These are phyloP conservation scores for Batkoa obscura DNA, from an alignment of 371 early-diverging fungal species.

Conservation along the genomic window DNA sequence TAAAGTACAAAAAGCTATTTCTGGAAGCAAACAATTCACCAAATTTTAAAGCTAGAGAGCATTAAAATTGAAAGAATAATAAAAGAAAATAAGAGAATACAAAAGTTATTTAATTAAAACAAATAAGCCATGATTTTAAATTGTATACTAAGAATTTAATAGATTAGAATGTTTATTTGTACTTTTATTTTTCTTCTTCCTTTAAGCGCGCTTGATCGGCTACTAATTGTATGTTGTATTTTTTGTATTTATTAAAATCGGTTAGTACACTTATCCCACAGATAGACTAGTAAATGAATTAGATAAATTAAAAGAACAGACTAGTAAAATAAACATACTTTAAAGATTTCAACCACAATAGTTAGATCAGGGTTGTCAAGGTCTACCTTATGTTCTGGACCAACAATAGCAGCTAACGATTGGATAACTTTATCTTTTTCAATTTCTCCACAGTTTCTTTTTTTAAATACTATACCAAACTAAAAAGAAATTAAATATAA, in stretches of 20 bases:
- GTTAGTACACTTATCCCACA: slow-evolving; percentile 48
- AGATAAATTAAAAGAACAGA: slow-evolving; percentile 2
- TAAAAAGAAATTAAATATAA: too few species aligned
- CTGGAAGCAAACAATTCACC: slow-evolving; percentile 80
- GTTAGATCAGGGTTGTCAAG: slow-evolving; percentile 33
- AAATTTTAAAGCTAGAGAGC: too few species aligned
- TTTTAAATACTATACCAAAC: slow-evolving; percentile 44
- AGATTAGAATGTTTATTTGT: too few species aligned
- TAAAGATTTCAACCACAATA: slow-evolving; percentile 47
- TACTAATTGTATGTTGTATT: slow-evolving; percentile 43
- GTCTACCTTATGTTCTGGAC: slow-evolving; percentile 35
- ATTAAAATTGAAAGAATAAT: too few species aligned
- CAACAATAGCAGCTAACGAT: slow-evolving; percentile 28
- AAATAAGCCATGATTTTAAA: too few species aligned
- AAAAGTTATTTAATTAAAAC: too few species aligned
- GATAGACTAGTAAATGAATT: slow-evolving; percentile 20
- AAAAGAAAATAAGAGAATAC: too few species aligned
- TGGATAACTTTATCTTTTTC: slow-evolving; percentile 31
- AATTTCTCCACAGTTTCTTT: slow-evolving; percentile 36
- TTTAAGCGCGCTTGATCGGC: too few species aligned
- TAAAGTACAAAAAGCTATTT: slow-evolving; percentile 74
- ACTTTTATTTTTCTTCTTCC: too few species aligned
- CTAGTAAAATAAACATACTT: slow-evolving; percentile 19
- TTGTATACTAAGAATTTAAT: too few species aligned
- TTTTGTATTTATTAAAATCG: slow-evolving; percentile 37